A percentile compares a stretch with the other conserved stretches of the same genome.
phyloP scores from a whole-genome alignment of 139 green algal species.

The Asterochloris sp. region DNA sequence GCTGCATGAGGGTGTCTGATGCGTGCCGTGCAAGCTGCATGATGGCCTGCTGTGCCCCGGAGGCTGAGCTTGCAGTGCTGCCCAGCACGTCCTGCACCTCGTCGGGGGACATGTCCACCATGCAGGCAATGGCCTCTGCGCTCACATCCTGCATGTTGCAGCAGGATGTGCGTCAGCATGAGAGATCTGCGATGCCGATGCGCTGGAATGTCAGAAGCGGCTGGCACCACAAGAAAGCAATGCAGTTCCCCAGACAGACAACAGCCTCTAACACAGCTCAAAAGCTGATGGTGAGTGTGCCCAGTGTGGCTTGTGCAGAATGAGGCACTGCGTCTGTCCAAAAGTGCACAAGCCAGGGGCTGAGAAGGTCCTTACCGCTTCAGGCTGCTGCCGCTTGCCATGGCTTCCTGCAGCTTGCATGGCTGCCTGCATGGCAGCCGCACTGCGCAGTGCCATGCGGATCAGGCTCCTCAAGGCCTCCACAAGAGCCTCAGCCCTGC shows the following conservation, averaged over 20 bases:
- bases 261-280: too few species aligned
- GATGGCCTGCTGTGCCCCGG: too few species aligned
- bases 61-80: not conserved
- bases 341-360: too few species aligned
- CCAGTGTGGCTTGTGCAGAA: too few species aligned
- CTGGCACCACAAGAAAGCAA: too few species aligned
- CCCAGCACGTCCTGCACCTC: constrained; percentile 20
- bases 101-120: constrained; percentile 20
- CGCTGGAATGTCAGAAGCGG: too few species aligned
- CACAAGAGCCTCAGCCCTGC: not conserved
- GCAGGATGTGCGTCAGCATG: too few species aligned
- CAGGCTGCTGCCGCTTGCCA: not conserved
- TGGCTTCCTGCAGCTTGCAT: not conserved
- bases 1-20: not conserved
- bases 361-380: not conserved
- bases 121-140: constrained; percentile 8
- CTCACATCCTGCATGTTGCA: not conserved
- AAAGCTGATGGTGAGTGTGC: too few species aligned
- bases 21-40: not conserved
- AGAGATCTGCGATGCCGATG: too few species aligned
- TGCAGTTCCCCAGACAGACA: too few species aligned
- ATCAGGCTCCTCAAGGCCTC: not conserved
- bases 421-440: constrained; percentile 10
- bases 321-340: too few species aligned
- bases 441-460: not conserved